Evolutionary conservation across 352 stramenopile genomes (phyloP).

Genomic region (Globisporangium mamillatum): DNA sequence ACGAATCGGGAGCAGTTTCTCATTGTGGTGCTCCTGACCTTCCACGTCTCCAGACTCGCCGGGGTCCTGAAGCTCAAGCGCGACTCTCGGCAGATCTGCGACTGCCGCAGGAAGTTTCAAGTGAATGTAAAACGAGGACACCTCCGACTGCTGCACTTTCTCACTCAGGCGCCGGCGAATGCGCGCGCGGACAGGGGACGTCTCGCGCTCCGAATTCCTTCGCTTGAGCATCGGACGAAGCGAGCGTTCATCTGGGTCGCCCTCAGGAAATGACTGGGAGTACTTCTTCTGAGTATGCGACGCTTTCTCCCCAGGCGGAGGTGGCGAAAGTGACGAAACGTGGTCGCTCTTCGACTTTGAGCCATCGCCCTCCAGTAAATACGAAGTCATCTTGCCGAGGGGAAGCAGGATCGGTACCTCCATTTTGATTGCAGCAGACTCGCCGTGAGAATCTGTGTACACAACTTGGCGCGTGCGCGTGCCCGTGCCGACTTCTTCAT

Average conservation of each 20-base stretch:
- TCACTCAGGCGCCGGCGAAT: conserved; percentile 48
- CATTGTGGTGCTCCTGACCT: conserved; percentile 15
- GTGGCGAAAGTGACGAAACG: conserved; percentile 59
- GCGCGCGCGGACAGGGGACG: conserved; percentile 50
- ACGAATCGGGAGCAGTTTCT: conserved; percentile 48
- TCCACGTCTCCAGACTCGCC: conserved; percentile 20
- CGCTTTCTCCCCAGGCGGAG: conserved; percentile 53
- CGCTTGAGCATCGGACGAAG: conserved; percentile 29
- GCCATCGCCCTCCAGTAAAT: conserved; percentile 50
- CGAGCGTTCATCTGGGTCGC: conserved; percentile 26
- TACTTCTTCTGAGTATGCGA: conserved; percentile 26
- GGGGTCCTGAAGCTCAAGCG: conserved; percentile 70
- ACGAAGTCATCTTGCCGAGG: conserved; percentile 55
- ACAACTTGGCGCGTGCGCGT: conserved; percentile 54
- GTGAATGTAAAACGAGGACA: conserved; percentile 60
- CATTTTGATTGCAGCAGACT: conserved; percentile 61
- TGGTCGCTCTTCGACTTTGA: conserved; percentile 15
- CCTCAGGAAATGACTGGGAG: conserved; percentile 18
- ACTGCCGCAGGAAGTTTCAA: conserved; percentile 59
- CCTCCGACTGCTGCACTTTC: conserved; percentile 52
- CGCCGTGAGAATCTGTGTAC: conserved; percentile 52
- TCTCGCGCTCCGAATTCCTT: conserved; percentile 36
- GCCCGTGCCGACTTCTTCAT: conserved; percentile 59
- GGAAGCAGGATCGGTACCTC: conserved; percentile 69
- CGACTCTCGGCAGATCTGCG: conserved; percentile 58